Conservation (phyloP, 257 asterid genomes). For the Capsicum chinense region DNA sequence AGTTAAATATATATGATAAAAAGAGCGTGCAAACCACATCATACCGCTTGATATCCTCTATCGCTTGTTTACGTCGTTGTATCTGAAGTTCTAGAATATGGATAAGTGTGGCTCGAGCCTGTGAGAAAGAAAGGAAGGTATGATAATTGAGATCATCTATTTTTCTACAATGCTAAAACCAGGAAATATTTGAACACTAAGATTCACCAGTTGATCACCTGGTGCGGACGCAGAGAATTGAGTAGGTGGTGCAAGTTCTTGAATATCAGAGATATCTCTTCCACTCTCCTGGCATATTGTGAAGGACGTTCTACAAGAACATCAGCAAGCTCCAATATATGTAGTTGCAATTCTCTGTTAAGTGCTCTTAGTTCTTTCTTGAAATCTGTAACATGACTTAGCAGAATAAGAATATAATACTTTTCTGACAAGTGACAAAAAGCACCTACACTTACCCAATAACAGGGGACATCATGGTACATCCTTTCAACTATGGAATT, state of each 20-base stretch:
- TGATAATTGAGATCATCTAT: neutral
- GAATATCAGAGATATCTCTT: constrained; percentile 86
- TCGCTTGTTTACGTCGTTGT: constrained; percentile 89
- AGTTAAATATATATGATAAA: constrained; percentile 25
- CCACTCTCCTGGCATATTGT: constrained; percentile 95
- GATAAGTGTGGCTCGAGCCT: constrained; percentile 97
- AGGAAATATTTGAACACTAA: neutral
- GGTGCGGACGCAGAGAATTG: constrained; percentile 95
- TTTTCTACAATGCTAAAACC: neutral
- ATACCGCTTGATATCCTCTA: constrained; percentile 94
- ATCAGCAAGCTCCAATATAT: constrained; percentile 91
- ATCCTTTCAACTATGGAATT: constrained; percentile 4
- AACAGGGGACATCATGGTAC: neutral
- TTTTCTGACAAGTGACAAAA: neutral
- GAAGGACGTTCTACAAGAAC: constrained; percentile 95
- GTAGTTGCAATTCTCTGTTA: constrained; percentile 86
- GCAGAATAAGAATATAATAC: neutral
- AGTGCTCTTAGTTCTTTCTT: constrained; percentile 90
- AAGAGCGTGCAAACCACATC: constrained; percentile 26
- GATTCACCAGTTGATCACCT: constrained; percentile 51
- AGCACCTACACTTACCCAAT: neutral
- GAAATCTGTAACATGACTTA: constrained; percentile 55
- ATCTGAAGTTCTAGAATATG: constrained; percentile 96
- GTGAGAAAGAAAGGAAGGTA: constrained; percentile 33
- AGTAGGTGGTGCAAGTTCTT: constrained; percentile 95